These are phyloP conservation scores for Corylus avellana DNA, from an alignment of 306 rosid species.

Conservation along the genomic window DNA sequence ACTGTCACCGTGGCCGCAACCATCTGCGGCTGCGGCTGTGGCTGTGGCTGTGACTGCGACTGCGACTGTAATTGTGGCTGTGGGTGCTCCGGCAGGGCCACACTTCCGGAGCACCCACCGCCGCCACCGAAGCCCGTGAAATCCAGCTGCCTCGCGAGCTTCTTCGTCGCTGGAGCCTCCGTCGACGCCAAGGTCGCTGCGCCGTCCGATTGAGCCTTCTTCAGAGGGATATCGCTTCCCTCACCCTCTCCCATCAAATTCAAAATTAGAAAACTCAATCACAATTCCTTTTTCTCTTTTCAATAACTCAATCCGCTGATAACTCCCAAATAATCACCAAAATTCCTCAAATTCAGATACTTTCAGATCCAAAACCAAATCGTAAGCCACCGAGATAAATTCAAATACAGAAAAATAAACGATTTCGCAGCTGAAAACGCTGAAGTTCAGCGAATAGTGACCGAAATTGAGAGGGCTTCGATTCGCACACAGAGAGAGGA, in stretches of 20 bases:
- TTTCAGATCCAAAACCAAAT: slow-evolving; percentile 55
- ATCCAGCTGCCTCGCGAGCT: slow-evolving; percentile 95
- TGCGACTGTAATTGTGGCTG: slow-evolving; percentile 36
- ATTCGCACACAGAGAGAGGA: slow-evolving; percentile 16
- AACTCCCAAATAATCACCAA: slow-evolving; percentile 11
- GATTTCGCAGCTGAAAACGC: slow-evolving; percentile 46
- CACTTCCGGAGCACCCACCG: slow-evolving; percentile 43
- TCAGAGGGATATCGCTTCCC: slow-evolving; percentile 52
- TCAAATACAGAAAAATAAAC: background rate
- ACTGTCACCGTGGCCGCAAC: slow-evolving; percentile 25
- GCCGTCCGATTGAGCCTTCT: slow-evolving; percentile 52
- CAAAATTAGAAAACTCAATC: slow-evolving; percentile 21
- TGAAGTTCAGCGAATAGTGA: slow-evolving; percentile 29
- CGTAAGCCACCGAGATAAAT: slow-evolving; percentile 17
- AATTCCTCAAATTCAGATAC: slow-evolving; percentile 39
- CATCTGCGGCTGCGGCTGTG: slow-evolving; percentile 28
- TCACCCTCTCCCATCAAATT: slow-evolving; percentile 86
- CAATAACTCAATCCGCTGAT: slow-evolving; percentile 32
- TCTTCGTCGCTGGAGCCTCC: slow-evolving; percentile 80
- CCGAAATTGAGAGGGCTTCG: slow-evolving; percentile 35
- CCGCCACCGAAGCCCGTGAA: slow-evolving; percentile 68
- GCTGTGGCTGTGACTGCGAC: slow-evolving; percentile 22
- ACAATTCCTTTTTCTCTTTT: slow-evolving; percentile 11
- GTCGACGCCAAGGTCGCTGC: slow-evolving; percentile 31
- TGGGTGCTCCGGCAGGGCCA: slow-evolving; percentile 39